These are phyloP conservation scores for Aspergillus sp. DNA, from an alignment of 2,329 filamentous ascomycete genomes.

Conservation along the genomic window DNA sequence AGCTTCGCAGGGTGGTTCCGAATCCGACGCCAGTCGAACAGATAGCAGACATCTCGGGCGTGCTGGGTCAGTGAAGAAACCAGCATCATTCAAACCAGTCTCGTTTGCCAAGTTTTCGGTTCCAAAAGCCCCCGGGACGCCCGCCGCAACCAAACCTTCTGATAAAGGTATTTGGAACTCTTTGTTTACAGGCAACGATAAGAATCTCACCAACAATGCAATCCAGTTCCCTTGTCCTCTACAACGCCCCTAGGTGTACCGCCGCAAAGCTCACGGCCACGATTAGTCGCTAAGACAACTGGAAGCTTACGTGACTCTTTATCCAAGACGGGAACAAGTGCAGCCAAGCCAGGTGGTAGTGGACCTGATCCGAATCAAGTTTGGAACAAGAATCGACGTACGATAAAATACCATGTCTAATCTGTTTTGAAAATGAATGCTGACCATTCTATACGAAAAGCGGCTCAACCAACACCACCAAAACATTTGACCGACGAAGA, in stretches of 20 bases:
- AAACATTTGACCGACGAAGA: conserved; percentile 66
- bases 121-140: conserved; percentile 56
- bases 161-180: conserved; percentile 48
- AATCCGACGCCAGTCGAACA: conserved; percentile 58
- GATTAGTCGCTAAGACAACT: conserved; percentile 60
- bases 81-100: conserved; percentile 59
- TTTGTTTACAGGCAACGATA: not conserved
- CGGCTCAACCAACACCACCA: conserved; percentile 51
- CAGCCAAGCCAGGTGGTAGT: conserved; percentile 41
- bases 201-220: conserved; percentile 5
- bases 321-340: conserved; percentile 44
- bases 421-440: conserved; percentile 1
- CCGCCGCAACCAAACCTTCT: conserved; percentile 45
- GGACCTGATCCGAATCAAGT: conserved; percentile 65
- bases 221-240: conserved; percentile 30
- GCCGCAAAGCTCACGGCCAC: conserved; percentile 49
- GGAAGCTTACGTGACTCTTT: conserved; percentile 48
- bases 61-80: conserved; percentile 55
- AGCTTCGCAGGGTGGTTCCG: conserved; percentile 49
- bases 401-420: conserved; percentile 11
- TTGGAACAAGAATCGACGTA: conserved; percentile 65
- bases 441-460: conserved; percentile 28
- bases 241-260: conserved; percentile 34
- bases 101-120: conserved; percentile 64
- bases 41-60: conserved; percentile 44